phyloP scores from a whole-genome alignment of 371 early-diverging fungal species.

The Dinochytrium kinnereticum region DNA sequence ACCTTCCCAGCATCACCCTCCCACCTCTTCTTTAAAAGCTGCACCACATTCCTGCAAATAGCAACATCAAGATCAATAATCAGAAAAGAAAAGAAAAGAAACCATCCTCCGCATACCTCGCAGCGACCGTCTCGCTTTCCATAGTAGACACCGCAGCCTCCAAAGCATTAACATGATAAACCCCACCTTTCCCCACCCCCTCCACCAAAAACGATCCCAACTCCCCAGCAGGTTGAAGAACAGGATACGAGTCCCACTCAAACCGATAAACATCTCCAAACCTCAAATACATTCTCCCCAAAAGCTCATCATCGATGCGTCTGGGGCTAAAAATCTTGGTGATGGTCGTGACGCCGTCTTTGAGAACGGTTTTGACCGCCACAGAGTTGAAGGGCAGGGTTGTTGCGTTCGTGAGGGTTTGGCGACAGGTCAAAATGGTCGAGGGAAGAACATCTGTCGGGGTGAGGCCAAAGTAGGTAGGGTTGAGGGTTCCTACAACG shows the following conservation, averaged over 20 bases:
- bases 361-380: slow-evolving; percentile 10
- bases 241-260: slow-evolving; percentile 73
- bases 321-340: slow-evolving; percentile 37
- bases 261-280: slow-evolving; percentile 53
- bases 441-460: slow-evolving; percentile 48
- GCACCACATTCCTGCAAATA: slow-evolving; percentile 35
- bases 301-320: slow-evolving; percentile 49
- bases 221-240: slow-evolving; percentile 45
- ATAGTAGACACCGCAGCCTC: slow-evolving; percentile 46
- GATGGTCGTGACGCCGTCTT: slow-evolving; percentile 14
- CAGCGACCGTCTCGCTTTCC: slow-evolving; percentile 43
- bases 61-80: too few species aligned
- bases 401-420: not conserved
- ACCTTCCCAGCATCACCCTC: not conserved
- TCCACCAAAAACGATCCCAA: slow-evolving; percentile 6
- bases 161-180: slow-evolving; percentile 40
- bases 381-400: slow-evolving; percentile 22
- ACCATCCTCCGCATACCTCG: too few species aligned
- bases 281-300: slow-evolving; percentile 66
- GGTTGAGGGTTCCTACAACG: slow-evolving; percentile 63
- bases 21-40: slow-evolving; percentile 22
- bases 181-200: not conserved
- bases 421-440: slow-evolving; percentile 57
- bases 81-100: too few species aligned
- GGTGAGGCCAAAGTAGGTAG: slow-evolving; percentile 56